These are phyloP conservation scores for Micractinium sp. DNA, from an alignment of 139 green algal species.

Conservation along the genomic window DNA sequence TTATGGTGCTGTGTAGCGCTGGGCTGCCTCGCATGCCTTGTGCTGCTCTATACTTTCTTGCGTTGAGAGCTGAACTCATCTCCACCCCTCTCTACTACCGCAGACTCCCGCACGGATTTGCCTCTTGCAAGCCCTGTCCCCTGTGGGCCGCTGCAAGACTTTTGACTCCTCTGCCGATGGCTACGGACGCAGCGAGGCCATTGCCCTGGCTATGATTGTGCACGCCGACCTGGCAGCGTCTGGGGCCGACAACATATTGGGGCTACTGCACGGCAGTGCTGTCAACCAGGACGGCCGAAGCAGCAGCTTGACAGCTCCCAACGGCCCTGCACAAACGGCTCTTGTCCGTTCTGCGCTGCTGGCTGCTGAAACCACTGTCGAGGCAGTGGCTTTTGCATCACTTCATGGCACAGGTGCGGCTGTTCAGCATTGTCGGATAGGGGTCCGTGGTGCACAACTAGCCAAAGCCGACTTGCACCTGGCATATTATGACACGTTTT, in stretches of 20 bases:
- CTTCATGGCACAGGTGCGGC: constrained; percentile 59
- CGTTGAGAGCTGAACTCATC: background rate
- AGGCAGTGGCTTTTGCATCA: constrained; percentile 9
- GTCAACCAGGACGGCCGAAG: constrained; percentile 93
- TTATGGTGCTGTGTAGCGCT: too few species aligned
- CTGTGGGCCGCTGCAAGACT: constrained; percentile 64
- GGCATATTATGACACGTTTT: too few species aligned
- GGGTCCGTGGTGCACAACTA: too few species aligned
- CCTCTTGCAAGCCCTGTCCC: constrained; percentile 42
- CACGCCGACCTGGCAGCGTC: background rate
- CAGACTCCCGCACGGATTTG: constrained; percentile 36
- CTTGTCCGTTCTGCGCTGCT: constrained; percentile 62
- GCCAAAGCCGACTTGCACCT: too few species aligned
- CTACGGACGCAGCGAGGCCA: constrained; percentile 66
- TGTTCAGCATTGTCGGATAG: too few species aligned
- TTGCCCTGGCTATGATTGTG: constrained; percentile 5
- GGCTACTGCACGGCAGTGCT: constrained; percentile 59
- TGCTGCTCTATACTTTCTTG: background rate
- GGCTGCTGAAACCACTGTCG: background rate
- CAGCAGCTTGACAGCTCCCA: constrained; percentile 82
- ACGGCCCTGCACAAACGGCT: constrained; percentile 74
- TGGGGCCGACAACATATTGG: constrained; percentile 3
- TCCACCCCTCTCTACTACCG: constrained; percentile 18
- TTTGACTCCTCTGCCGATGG: constrained; percentile 68
- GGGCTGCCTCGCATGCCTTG: too few species aligned